Percentiles rank a stretch among this genome's conserved stretches.
These are phyloP conservation scores for Fusarium brevicatenulatum DNA, from an alignment of 2,329 filamentous ascomycete species.

Conservation along the genomic window DNA sequence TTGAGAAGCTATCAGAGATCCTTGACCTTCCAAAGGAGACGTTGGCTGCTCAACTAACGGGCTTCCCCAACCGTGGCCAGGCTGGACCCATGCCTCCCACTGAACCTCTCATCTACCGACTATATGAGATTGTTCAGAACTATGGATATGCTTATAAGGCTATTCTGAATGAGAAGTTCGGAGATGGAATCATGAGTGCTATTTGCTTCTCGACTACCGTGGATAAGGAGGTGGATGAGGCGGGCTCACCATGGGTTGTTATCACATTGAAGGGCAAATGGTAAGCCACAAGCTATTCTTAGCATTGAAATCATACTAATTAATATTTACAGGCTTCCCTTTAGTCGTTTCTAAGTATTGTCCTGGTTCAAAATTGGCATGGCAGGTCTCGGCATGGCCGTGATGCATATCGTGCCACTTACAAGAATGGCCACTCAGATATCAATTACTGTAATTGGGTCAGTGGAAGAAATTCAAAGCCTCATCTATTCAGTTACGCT, in stretches of 20 bases:
- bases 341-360: constrained; percentile 46
- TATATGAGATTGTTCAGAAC: constrained; percentile 96
- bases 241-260: constrained; percentile 83
- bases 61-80: constrained; percentile 83
- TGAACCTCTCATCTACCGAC: constrained; percentile 74
- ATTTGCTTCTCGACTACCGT: constrained; percentile 92
- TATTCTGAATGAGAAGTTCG: constrained; percentile 93
- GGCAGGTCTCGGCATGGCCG: not conserved
- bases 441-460: not conserved
- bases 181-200: constrained; percentile 95
- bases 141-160: constrained; percentile 98
- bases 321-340: constrained; percentile 44
- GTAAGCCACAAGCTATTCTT: constrained; percentile 58
- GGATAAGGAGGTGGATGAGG: constrained; percentile 90
- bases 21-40: constrained; percentile 67
- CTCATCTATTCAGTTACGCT: not conserved
- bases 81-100: constrained; percentile 56
- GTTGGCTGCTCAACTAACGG: constrained; percentile 71
- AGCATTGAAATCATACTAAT: not conserved
- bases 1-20: constrained; percentile 70
- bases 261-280: constrained; percentile 88
- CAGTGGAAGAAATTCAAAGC: not conserved
- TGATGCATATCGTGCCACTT: not conserved
- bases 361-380: not conserved
- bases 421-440: not conserved